A percentile compares a stretch with the other conserved stretches of the same genome.
phyloP scores from a whole-genome alignment of 1,284 basidiomycete genomes.

The Ustilago bromivora region DNA sequence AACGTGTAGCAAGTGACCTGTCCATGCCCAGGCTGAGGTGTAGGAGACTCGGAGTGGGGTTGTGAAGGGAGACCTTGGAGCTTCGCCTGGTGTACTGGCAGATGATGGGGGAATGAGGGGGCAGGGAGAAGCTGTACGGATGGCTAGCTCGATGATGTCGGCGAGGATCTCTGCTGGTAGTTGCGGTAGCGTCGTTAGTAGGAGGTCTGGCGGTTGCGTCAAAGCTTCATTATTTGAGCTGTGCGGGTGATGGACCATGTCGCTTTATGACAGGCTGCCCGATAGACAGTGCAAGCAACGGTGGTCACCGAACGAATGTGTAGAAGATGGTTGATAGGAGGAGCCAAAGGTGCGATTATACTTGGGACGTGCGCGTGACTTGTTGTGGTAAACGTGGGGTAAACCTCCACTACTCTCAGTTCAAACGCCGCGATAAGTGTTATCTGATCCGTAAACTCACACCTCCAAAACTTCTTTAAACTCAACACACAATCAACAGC shows the following conservation, averaged over 20 bases:
- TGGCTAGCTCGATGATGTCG: constrained; percentile 35
- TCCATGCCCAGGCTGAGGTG: constrained; percentile 26
- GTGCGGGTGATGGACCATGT: constrained; percentile 4
- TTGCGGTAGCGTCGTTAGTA: background rate
- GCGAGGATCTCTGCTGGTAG: constrained; percentile 42
- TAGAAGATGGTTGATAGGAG: background rate
- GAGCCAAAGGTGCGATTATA: background rate
- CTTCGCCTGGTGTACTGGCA: background rate
- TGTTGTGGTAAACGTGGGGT: constrained; percentile 6
- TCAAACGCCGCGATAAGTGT: constrained; percentile 10
- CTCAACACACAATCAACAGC: background rate
- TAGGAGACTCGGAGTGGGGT: constrained; percentile 13
- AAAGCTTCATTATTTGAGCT: background rate
- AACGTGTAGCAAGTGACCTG: constrained; percentile 20
- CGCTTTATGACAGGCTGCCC: background rate
- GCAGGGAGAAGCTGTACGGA: constrained; percentile 32
- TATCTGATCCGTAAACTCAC: background rate
- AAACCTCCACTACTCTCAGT: constrained; percentile 3
- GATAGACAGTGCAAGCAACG: background rate
- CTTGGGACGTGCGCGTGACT: constrained; percentile 19
- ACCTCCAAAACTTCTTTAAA: background rate
- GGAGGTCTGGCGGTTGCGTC: background rate
- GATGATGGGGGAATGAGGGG: background rate
- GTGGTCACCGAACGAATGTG: too few species aligned
- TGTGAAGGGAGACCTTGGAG: constrained; percentile 18